Conservation (phyloP, 176 grass and related monocot genomes). For the Phyllostachys edulis region DNA sequence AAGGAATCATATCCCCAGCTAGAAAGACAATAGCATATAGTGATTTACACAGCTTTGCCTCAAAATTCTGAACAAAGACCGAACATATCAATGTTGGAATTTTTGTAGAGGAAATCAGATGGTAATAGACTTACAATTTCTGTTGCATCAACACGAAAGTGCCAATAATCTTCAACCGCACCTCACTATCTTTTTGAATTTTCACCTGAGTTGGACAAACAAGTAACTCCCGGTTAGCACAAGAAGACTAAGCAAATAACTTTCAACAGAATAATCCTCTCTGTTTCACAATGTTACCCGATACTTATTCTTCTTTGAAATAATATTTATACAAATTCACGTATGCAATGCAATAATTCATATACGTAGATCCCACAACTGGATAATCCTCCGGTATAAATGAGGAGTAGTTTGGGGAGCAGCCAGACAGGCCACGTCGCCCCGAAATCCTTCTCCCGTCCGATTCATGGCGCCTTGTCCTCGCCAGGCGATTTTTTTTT, state of each 20-base stretch:
- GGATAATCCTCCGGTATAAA: too few species aligned
- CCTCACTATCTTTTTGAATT: constrained; percentile 97
- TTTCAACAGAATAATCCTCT: constrained; percentile 1
- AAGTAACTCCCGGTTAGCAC: background rate
- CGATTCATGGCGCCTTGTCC: too few species aligned
- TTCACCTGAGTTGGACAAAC: constrained; percentile 62
- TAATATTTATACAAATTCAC: background rate
- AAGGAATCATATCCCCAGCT: background rate
- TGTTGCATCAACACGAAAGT: constrained; percentile 94
- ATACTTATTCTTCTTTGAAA: background rate
- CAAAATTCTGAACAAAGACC: background rate
- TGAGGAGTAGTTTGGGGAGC: too few species aligned
- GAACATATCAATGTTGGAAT: background rate
- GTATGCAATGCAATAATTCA: background rate
- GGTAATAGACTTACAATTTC: constrained; percentile 74
- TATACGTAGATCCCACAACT: background rate
- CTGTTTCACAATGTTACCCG: background rate
- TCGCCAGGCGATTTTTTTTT: too few species aligned
- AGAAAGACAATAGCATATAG: background rate
- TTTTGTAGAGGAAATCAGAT: background rate
- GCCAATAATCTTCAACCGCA: constrained; percentile 95
- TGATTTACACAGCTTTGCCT: background rate
- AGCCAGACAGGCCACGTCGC: too few species aligned
- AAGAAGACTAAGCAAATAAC: background rate
- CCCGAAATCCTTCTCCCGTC: too few species aligned